phyloP scores from a whole-genome alignment of 2,329 filamentous ascomycete species.

The Stachybotrys elegans region DNA sequence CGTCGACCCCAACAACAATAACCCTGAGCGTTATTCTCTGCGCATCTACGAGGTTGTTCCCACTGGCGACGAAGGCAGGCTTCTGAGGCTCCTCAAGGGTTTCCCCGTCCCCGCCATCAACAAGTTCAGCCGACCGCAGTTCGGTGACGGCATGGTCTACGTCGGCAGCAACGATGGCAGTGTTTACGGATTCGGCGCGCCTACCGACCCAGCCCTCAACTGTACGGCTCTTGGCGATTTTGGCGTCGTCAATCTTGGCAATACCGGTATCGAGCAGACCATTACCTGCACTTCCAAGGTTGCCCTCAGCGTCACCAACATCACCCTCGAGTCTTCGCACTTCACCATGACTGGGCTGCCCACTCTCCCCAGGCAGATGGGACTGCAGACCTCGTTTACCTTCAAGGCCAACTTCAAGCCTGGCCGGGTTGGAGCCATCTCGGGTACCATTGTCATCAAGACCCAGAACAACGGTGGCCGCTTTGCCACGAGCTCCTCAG shows the following conservation, averaged over 20 bases:
- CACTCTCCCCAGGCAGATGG: neutral
- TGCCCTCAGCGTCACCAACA: slow-evolving; percentile 1
- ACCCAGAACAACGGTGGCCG: slow-evolving; percentile 1
- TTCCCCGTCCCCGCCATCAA: slow-evolving; percentile 2
- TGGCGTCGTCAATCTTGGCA: slow-evolving; percentile 1
- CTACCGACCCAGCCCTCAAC: slow-evolving; percentile 2
- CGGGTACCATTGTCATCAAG: neutral
- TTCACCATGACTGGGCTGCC: slow-evolving; percentile 1
- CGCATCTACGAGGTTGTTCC: slow-evolving; percentile 3
- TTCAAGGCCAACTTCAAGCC: slow-evolving; percentile 5
- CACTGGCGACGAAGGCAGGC: neutral
- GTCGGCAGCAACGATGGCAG: slow-evolving; percentile 1
- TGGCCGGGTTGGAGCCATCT: slow-evolving; percentile 1
- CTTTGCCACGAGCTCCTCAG: neutral
- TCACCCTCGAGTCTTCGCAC: slow-evolving; percentile 1
- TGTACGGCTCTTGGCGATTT: slow-evolving; percentile 1
- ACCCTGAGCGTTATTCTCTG: neutral
- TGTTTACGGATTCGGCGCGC: slow-evolving; percentile 1
- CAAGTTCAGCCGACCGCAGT: slow-evolving; percentile 2
- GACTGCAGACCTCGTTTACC: neutral
- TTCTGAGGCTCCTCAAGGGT: slow-evolving; percentile 1
- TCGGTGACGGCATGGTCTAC: slow-evolving; percentile 1
- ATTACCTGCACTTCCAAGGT: slow-evolving; percentile 2
- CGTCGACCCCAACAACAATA: slow-evolving; percentile 1
- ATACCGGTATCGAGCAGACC: neutral